Conservation (phyloP, 176 grass and related monocot genomes). For the Carex littledalei region DNA sequence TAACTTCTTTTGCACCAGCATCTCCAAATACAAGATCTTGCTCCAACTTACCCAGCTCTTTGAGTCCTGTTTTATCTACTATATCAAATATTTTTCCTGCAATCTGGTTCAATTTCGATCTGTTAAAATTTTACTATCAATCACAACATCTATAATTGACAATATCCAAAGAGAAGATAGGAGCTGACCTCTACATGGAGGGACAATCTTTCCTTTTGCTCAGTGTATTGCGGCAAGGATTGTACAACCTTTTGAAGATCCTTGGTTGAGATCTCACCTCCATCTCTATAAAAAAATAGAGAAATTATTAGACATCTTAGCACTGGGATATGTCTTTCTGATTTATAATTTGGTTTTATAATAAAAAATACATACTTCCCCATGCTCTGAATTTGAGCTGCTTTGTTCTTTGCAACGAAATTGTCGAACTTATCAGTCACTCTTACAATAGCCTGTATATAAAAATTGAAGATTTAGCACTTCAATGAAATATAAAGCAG, state of each 20-base stretch:
- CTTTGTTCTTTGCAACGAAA: slow-evolving; percentile 91
- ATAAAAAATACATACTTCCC: slow-evolving; percentile 1
- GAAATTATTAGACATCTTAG: slow-evolving; percentile 6
- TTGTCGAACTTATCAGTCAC: slow-evolving; percentile 85
- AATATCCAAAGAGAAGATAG: slow-evolving; percentile 13
- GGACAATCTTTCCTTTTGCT: slow-evolving; percentile 83
- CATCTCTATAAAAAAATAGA: slow-evolving; percentile 55
- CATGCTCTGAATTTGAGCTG: slow-evolving; percentile 68
- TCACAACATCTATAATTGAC: neutral
- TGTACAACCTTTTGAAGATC: slow-evolving; percentile 95
- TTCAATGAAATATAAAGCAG: slow-evolving; percentile 1
- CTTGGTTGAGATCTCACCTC: slow-evolving; percentile 83
- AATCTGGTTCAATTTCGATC: slow-evolving; percentile 54
- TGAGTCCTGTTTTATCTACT: slow-evolving; percentile 63
- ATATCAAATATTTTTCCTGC: slow-evolving; percentile 81
- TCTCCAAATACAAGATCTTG: slow-evolving; percentile 98
- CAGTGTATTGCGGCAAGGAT: slow-evolving; percentile 87
- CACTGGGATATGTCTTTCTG: neutral
- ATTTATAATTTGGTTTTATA: slow-evolving; percentile 15
- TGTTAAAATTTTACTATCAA: slow-evolving; percentile 15
- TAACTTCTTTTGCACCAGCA: slow-evolving; percentile 92
- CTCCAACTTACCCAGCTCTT: slow-evolving; percentile 79
- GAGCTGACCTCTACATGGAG: slow-evolving; percentile 84
- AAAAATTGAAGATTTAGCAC: slow-evolving; percentile 21
- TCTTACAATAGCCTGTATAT: slow-evolving; percentile 84